A percentile compares a stretch with the other conserved stretches of the same genome.
Evolutionary conservation across 352 stramenopile genomes (phyloP).

Genomic region (Phytophthora rubi): DNA sequence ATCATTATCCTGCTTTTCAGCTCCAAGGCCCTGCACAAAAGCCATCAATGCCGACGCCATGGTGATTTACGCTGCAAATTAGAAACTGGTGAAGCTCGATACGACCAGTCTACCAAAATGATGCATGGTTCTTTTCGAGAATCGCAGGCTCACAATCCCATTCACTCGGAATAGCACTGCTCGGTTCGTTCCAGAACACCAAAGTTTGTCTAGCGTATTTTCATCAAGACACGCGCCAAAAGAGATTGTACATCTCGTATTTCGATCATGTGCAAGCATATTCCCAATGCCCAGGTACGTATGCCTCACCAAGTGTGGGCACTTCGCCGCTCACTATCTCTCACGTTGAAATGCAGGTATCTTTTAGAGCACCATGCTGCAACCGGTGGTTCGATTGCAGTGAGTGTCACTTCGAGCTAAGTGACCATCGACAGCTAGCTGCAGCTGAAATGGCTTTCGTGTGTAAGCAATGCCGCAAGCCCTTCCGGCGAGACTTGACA

Average conservation of each 20-base stretch:
- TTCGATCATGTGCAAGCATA: constrained; percentile 56
- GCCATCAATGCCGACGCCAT: constrained; percentile 53
- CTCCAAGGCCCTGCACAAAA: constrained; percentile 42
- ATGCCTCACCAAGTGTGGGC: not conserved
- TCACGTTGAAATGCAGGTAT: constrained; percentile 40
- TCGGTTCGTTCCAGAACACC: constrained; percentile 20
- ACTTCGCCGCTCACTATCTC: not conserved
- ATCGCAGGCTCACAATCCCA: constrained; percentile 13
- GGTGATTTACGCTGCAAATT: constrained; percentile 10
- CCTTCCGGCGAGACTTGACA: constrained; percentile 70
- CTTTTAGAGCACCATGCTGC: constrained; percentile 75
- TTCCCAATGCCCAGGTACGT: constrained; percentile 44
- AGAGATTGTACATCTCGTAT: not conserved
- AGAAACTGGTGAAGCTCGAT: not conserved
- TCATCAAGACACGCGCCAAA: not conserved
- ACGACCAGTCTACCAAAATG: not conserved
- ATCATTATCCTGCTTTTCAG: constrained; percentile 26
- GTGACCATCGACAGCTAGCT: constrained; percentile 53
- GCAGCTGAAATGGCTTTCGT: constrained; percentile 63
- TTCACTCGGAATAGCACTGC: constrained; percentile 21
- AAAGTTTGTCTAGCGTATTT: not conserved
- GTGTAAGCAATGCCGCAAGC: constrained; percentile 70
- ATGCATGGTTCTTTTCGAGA: not conserved
- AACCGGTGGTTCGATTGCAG: constrained; percentile 82
- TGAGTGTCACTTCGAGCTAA: constrained; percentile 76